Base-by-base conservation (phyloP, 148 eudicot species). In the Fagopyrum tataricum region DNA sequence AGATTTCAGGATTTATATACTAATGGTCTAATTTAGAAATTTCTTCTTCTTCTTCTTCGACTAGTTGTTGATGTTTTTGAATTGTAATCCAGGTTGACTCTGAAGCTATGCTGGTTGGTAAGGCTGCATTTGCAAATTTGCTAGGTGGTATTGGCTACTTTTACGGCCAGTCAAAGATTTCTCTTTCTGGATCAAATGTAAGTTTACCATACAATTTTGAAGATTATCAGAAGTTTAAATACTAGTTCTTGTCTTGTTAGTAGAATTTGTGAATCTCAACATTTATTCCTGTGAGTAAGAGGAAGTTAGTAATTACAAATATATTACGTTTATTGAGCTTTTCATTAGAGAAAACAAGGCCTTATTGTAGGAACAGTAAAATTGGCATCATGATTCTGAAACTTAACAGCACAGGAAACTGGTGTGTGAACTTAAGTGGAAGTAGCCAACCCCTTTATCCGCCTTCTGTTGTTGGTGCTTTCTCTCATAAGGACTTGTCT, bases 121-220 rank as follows among this genome's bases (percentile, higher is more conserved):
- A 91, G 82, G 94, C 94, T 75, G 91, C 97, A 72, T 64, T 95
- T 78, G 90, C 86, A 44, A 95, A 88, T 85, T 71, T 92, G 90
- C 76, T 95, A 67, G 99, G 99, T 72, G 97, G 99, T 44, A 92
- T 95, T 80, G 99, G 99, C 70, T 95, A 95, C 85, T 95, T 87
- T 72, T 95, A 90, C 81, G 99, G 99, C 72, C 96, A 90, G 78
- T 95, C 99, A 78, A 95, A 84, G 83, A 95, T 95, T 72, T 87
- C 93, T 26, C 76, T 87, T 73, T 90, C 92, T 47, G 75, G 56
- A 21, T 80, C 89, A 58, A 73, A 79, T 78, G 99, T 95, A 86
- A 87, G 96, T 81, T 71, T 17, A 15, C 15, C 72, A 62, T 71
- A 24, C 71, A 15, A 26, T 42, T 52, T 12, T 49, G 48, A 67